Percentiles rank a stretch among this genome's conserved stretches.
phyloP scores from a whole-genome alignment of 1,139 yeast species.

The Kodamaea fungicola region DNA sequence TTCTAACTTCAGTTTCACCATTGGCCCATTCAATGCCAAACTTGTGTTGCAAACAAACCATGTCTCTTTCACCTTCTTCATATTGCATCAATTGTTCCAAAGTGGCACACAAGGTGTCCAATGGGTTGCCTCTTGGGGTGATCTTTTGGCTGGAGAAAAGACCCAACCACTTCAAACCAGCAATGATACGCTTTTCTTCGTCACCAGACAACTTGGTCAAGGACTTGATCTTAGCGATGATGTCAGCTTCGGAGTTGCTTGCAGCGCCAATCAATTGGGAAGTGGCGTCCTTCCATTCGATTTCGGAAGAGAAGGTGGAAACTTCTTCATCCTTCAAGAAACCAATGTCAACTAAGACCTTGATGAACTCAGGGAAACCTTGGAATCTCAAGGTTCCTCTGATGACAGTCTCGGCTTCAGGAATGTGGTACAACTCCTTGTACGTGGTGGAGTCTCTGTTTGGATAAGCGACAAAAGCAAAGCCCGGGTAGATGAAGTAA shows the following conservation, averaged over 20 bases:
- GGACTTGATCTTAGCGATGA: slow-evolving; percentile 69
- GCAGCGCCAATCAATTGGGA: slow-evolving; percentile 71
- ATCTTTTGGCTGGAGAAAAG: slow-evolving; percentile 73
- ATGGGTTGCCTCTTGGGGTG: slow-evolving; percentile 89
- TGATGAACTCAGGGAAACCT: slow-evolving; percentile 97
- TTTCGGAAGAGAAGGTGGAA: slow-evolving; percentile 54
- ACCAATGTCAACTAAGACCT: slow-evolving; percentile 91
- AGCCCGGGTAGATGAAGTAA: slow-evolving; percentile 94
- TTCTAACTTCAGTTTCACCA: slow-evolving; percentile 85
- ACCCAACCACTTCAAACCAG: slow-evolving; percentile 94
- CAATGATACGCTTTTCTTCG: slow-evolving; percentile 81
- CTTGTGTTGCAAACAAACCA: slow-evolving; percentile 94
- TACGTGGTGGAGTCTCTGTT: slow-evolving; percentile 96
- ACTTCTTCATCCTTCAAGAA: slow-evolving; percentile 76
- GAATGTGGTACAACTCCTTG: slow-evolving; percentile 87
- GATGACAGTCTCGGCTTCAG: slow-evolving; percentile 95
- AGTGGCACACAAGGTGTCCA: slow-evolving; percentile 95
- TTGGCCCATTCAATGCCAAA: slow-evolving; percentile 97
- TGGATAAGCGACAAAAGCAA: slow-evolving; percentile 91
- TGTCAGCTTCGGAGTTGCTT: slow-evolving; percentile 67
- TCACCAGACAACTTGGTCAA: slow-evolving; percentile 77
- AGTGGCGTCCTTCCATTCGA: slow-evolving; percentile 87
- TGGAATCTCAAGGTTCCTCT: slow-evolving; percentile 98
- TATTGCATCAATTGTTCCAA: slow-evolving; percentile 95
- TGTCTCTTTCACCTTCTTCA: slow-evolving; percentile 91